Evolutionary conservation across 1,139 yeast species (phyloP).

Genomic region (Arxiozyma bovina): DNA sequence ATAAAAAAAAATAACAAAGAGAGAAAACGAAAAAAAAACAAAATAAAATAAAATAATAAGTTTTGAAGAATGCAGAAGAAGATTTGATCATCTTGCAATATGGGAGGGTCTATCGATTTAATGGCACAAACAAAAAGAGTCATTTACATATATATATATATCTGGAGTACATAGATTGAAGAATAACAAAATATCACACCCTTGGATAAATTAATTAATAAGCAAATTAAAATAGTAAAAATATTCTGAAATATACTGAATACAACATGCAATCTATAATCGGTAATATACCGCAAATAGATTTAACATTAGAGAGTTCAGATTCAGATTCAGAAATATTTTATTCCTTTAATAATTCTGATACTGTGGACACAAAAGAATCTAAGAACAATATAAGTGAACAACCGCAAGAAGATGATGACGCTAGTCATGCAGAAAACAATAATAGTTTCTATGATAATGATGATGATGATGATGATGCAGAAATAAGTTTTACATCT

Average conservation of each 20-base stretch:
- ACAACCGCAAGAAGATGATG: background rate
- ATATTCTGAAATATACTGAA: background rate
- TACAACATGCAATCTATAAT: background rate
- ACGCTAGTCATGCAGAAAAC: background rate
- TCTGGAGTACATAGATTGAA: background rate
- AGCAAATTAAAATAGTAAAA: background rate
- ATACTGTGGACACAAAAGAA: background rate
- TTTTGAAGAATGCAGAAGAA: background rate
- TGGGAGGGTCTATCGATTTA: background rate
- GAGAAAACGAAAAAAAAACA: background rate
- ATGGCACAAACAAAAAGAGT: no score
- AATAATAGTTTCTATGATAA: background rate
- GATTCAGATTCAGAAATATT: slow-evolving; percentile 4
- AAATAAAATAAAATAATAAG: no score
- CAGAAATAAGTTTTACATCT: slow-evolving; percentile 3
- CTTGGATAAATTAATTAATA: no score
- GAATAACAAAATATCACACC: background rate
- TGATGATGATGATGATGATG: slow-evolving; percentile 4
- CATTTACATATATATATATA: background rate
- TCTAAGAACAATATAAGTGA: background rate
- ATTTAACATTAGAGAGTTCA: slow-evolving; percentile 17
- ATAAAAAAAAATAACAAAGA: no score
- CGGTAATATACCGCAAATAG: slow-evolving; percentile 9
- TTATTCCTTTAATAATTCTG: background rate
- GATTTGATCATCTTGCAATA: background rate